Evolutionary conservation across 1,284 basidiomycete genomes (phyloP), one percentile per base, ranked within the genome.

Genomic region (Cystobasidium slooffiae): DNA sequence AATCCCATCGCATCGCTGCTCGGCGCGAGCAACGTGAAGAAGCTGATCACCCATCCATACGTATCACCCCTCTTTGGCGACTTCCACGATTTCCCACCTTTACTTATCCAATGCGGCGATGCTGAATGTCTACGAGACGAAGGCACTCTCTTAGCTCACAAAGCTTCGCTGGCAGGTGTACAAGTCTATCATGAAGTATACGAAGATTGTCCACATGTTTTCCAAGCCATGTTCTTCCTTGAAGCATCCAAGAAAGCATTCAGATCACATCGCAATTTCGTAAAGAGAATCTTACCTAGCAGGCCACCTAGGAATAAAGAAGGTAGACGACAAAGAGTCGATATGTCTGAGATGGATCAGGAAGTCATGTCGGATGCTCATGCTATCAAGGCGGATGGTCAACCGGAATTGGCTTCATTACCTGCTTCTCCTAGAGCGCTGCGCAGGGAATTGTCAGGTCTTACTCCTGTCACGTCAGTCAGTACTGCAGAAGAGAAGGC

Each of bases 31-130:
- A 84, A 90, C 47, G 89, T 94, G 79, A 82, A 91, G 80, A 85
- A 88, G 74, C 97, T 93, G 80, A 84, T 97, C 66, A 97, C 94
- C 0, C 95, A 99, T 82, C 96, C 96, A 3, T 99, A 99, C 80
- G 96, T 91, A 6, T 93, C 92, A 77, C 94, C 95, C 0, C 84
- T 99, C n/a, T 99, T 98, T 79, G 96, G 96, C 18, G 89, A 95
- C 80, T 89, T 97, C 79, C 85, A 86, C 39, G 91, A 90, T 8
- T 84, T 99, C 12, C 96, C 96, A 9, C 96, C 96, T 0, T 83
- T 98, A 80, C 86, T 98, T 24, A 91, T 99, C 55, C 95, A 98
- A 82, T 90, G 90, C 1, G 96, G 96, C 37, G 96, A 98, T 76
- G 91, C 93, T 0, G 96, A 99, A 81, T 93, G 97, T 0, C 85